These are phyloP conservation scores for Acer saccharum DNA, from an alignment of 345 rosid genomes.

Conservation along the genomic window DNA sequence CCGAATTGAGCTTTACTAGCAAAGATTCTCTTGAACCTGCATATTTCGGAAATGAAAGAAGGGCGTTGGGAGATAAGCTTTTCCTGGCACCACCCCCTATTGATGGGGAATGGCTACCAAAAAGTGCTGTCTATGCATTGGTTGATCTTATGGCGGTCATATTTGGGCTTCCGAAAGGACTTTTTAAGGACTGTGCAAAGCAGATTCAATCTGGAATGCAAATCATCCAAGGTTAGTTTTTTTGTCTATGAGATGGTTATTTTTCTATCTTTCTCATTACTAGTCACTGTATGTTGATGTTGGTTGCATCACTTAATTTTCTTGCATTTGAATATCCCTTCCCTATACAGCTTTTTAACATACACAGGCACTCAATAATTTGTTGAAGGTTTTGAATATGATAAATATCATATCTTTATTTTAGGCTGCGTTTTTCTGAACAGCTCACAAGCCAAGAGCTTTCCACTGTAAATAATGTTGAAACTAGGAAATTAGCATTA, in stretches of 20 bases:
- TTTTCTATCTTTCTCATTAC: neutral
- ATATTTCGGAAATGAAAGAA: slow-evolving; percentile 56
- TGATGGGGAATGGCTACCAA: slow-evolving; percentile 96
- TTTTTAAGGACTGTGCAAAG: slow-evolving; percentile 86
- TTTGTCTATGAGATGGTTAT: neutral
- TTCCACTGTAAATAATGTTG: neutral
- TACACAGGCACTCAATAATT: neutral
- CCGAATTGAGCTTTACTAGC: slow-evolving; percentile 29
- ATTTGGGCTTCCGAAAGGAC: slow-evolving; percentile 91
- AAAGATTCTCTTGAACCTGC: slow-evolving; percentile 60
- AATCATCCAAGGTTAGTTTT: slow-evolving; percentile 61
- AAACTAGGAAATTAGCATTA: neutral
- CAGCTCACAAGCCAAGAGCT: neutral
- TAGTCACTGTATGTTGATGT: slow-evolving; percentile 3
- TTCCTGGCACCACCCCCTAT: slow-evolving; percentile 84
- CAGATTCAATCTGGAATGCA: slow-evolving; percentile 87
- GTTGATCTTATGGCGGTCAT: slow-evolving; percentile 91
- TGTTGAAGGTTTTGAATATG: neutral
- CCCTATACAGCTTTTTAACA: neutral
- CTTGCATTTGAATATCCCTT: neutral
- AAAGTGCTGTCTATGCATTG: slow-evolving; percentile 83
- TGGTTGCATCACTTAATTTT: neutral
- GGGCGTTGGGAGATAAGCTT: slow-evolving; percentile 67
- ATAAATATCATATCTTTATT: neutral
- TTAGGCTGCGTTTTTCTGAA: neutral